A percentile compares a stretch with the other conserved stretches of the same genome.
These are phyloP conservation scores for Pythium aphanidermatum DNA, from an alignment of 352 stramenopile species.

Conservation along the genomic window DNA sequence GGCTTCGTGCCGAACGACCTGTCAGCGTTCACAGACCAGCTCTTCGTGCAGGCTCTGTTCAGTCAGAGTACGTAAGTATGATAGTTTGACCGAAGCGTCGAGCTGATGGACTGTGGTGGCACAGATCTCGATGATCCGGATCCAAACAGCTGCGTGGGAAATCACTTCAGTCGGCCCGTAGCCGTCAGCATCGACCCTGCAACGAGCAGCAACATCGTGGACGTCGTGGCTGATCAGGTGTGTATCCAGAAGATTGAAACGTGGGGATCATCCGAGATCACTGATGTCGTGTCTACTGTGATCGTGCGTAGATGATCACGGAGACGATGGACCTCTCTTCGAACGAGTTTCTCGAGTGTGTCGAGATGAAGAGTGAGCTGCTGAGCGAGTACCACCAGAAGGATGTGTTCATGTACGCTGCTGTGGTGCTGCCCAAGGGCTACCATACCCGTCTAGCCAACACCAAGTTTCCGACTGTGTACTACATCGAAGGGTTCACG, in stretches of 20 bases:
- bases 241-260: not conserved
- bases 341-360: conserved; percentile 54
- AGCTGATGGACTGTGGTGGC: not conserved
- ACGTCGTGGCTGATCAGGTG: conserved; percentile 52
- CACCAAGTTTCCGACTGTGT: conserved; percentile 48
- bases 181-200: conserved; percentile 27
- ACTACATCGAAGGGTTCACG: conserved; percentile 77
- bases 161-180: conserved; percentile 53
- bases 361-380: conserved; percentile 63
- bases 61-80: conserved; percentile 34
- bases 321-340: conserved; percentile 36
- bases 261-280: too few species aligned
- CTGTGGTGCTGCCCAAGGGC: conserved; percentile 51
- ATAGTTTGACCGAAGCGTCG: not conserved
- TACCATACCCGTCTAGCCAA: conserved; percentile 24
- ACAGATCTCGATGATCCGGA: conserved; percentile 63
- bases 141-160: conserved; percentile 50
- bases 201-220: conserved; percentile 27
- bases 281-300: not conserved
- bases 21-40: conserved; percentile 29
- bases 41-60: conserved; percentile 63
- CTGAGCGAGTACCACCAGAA: conserved; percentile 61
- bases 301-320: conserved; percentile 3
- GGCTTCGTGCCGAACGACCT: conserved; percentile 55
- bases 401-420: conserved; percentile 64